phyloP scores from a whole-genome alignment of 2,329 filamentous ascomycete genomes.

The Thelonectria blattea region DNA sequence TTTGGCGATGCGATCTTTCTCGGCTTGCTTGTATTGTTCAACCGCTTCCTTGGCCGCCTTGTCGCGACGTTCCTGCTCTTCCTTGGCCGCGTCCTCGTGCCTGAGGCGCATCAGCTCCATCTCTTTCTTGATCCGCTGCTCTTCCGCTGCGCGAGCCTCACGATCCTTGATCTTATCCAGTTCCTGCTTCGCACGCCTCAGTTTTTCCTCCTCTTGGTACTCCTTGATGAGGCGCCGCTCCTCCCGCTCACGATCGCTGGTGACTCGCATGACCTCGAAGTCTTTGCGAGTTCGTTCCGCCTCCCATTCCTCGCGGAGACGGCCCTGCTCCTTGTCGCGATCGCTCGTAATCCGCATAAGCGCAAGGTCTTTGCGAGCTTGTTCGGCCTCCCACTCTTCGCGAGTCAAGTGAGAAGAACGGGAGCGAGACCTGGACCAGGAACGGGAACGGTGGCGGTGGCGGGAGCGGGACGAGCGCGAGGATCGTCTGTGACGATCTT shows the following conservation, averaged over 20 bases:
- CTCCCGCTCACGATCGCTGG: constrained; percentile 43
- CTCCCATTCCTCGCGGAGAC: constrained; percentile 49
- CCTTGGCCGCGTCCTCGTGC: constrained; percentile 47
- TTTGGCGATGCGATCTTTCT: constrained; percentile 51
- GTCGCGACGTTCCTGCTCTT: constrained; percentile 45
- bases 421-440: constrained; percentile 40
- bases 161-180: constrained; percentile 54
- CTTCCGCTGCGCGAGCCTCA: constrained; percentile 55
- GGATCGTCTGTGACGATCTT: constrained; percentile 41
- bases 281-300: constrained; percentile 35
- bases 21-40: constrained; percentile 56
- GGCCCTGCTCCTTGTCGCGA: constrained; percentile 46
- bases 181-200: constrained; percentile 56
- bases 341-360: constrained; percentile 24
- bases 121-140: constrained; percentile 59
- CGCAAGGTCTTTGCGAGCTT: constrained; percentile 33
- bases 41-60: constrained; percentile 58
- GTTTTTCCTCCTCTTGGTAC: constrained; percentile 54
- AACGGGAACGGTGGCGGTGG: constrained; percentile 38
- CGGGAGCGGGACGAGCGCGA: constrained; percentile 34
- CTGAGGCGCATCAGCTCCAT: constrained; percentile 58
- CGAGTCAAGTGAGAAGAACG: constrained; percentile 49
- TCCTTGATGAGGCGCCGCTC: constrained; percentile 47
- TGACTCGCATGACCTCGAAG: constrained; percentile 27
- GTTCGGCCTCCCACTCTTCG: constrained; percentile 49